phyloP scores from a whole-genome alignment of 106 monocot species.

The Phalaenopsis aphrodite region DNA sequence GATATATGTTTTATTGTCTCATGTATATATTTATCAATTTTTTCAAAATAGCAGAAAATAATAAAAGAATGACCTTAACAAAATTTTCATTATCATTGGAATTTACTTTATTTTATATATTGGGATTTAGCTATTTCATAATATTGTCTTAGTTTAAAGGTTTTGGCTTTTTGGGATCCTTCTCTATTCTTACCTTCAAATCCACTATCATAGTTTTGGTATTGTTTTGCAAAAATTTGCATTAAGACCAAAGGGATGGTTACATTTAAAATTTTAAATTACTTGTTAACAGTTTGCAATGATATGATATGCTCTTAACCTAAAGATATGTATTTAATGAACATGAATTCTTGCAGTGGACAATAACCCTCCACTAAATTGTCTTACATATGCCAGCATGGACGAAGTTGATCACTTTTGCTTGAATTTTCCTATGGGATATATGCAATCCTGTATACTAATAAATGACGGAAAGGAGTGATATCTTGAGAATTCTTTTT shows the following conservation, averaged over 20 bases:
- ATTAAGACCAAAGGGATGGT: no score
- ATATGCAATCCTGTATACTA: not conserved
- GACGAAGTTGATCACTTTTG: not conserved
- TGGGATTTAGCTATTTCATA: not conserved
- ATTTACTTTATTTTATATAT: not conserved
- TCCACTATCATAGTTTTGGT: no score
- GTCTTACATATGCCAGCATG: not conserved
- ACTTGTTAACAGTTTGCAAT: not conserved
- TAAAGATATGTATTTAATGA: not conserved
- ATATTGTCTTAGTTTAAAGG: not conserved
- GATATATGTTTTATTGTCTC: not conserved
- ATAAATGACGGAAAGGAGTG: not conserved
- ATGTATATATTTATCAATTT: not conserved
- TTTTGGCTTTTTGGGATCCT: not conserved
- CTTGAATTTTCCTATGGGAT: not conserved
- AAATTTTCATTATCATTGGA: not conserved
- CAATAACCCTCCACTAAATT: not conserved
- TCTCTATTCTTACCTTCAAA: no score
- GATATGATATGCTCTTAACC: not conserved
- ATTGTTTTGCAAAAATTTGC: no score
- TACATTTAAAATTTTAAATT: not conserved
- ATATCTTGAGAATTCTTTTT: not conserved
- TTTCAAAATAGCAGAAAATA: not conserved
- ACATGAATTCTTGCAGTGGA: not conserved
- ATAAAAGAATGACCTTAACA: not conserved